These are phyloP conservation scores for Suillus subalutaceus DNA, from an alignment of 768 basidiomycete species.

Conservation along the genomic window DNA sequence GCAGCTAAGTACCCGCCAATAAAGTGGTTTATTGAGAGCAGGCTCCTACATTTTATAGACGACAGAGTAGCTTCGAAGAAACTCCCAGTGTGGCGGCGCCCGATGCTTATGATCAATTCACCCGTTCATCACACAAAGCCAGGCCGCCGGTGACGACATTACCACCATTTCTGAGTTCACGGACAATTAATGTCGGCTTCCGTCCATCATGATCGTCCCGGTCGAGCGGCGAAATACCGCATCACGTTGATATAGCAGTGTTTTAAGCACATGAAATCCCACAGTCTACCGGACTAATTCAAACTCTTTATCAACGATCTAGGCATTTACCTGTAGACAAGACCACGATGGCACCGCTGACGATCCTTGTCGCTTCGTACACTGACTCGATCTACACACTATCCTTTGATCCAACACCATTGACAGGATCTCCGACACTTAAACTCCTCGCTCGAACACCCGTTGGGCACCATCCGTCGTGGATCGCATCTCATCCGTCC, in stretches of 20 bases:
- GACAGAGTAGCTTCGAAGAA: neutral
- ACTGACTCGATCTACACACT: conserved; percentile 65
- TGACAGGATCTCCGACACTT: conserved; percentile 56
- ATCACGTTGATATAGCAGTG: neutral
- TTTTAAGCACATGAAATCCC: conserved; percentile 3
- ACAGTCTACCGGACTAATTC: neutral
- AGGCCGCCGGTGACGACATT: neutral
- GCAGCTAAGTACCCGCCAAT: neutral
- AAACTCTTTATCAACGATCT: neutral
- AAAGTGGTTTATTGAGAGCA: neutral
- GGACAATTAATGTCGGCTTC: neutral
- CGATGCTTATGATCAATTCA: neutral
- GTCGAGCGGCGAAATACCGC: neutral
- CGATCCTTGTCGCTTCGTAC: conserved; percentile 68
- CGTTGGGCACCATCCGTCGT: conserved; percentile 72
- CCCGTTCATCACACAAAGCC: neutral
- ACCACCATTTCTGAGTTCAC: neutral
- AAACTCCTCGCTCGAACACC: conserved; percentile 44
- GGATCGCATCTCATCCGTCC: conserved; percentile 66
- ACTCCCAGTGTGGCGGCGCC: too few species aligned
- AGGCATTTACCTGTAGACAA: neutral
- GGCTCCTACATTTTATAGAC: neutral
- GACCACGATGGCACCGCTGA: conserved; percentile 21
- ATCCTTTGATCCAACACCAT: conserved; percentile 62
- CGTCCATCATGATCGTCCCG: neutral